Conservation (phyloP, 208 protist species). For the Leishmania arabica region DNA sequence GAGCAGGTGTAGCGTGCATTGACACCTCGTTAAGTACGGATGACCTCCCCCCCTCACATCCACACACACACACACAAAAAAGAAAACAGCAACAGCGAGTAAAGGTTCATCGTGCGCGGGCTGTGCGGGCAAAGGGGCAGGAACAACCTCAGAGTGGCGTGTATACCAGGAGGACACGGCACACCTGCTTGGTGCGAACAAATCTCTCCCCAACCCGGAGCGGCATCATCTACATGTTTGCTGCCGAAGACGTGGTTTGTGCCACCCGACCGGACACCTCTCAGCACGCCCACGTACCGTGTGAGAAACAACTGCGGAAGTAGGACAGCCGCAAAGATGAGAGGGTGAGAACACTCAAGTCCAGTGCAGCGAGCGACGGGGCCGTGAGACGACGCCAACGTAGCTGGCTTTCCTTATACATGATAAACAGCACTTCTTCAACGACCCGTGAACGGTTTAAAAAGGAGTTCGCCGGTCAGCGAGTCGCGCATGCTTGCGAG, state of each 20-base stretch:
- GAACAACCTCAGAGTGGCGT: background rate
- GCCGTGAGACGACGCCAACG: background rate
- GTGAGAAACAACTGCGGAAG: background rate
- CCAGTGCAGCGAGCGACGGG: background rate
- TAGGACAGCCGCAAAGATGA: background rate
- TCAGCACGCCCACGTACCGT: background rate
- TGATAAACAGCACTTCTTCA: background rate
- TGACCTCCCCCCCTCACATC: background rate
- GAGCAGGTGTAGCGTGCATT: background rate
- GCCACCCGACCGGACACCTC: background rate
- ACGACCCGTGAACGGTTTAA: constrained; percentile 34
- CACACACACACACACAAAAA: no score
- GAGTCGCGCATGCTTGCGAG: constrained; percentile 20
- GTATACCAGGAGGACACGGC: background rate
- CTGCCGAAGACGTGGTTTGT: background rate
- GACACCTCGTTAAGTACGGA: background rate
- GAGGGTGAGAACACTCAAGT: background rate
- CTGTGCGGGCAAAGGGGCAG: no score
- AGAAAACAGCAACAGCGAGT: no score
- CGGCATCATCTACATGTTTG: background rate
- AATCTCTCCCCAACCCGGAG: no score
- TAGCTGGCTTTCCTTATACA: background rate
- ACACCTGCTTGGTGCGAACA: background rate
- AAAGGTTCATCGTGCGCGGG: no score
- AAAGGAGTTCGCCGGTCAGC: constrained; percentile 23